Conservation (phyloP, 306 rosid genomes). For the Pachyrhizus erosus region DNA sequence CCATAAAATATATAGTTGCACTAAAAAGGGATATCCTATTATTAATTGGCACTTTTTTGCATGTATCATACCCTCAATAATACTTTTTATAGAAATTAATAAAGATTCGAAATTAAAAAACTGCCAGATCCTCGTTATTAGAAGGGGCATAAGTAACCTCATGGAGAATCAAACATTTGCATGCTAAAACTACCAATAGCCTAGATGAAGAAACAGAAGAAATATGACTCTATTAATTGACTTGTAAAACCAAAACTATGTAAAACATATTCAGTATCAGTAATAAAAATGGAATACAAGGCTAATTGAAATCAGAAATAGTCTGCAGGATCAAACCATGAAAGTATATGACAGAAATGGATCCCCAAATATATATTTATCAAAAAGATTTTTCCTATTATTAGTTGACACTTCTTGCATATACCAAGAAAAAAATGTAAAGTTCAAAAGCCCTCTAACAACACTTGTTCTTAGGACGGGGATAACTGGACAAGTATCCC, state of each 20-base stretch:
- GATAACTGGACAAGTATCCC: conserved; percentile 1
- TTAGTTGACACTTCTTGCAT: conserved; percentile 5
- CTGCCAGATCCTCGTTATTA: background rate
- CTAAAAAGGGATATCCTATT: background rate
- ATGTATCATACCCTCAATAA: background rate
- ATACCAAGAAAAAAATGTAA: background rate
- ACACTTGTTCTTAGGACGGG: conserved; percentile 17
- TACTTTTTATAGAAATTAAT: background rate
- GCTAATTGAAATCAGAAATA: conserved; percentile 18
- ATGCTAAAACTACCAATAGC: conserved; percentile 53
- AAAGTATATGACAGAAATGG: conserved; percentile 1
- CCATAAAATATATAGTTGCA: background rate
- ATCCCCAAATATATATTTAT: conserved; percentile 15
- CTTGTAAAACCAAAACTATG: background rate
- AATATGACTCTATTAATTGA: conserved; percentile 22
- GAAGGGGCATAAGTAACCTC: background rate
- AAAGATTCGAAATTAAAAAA: background rate
- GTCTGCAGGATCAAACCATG: background rate
- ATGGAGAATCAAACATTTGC: conserved; percentile 37
- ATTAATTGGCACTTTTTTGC: background rate
- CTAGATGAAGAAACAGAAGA: conserved; percentile 3
- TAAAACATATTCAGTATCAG: conserved; percentile 1
- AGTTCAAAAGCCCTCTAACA: background rate
- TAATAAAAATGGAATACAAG: conserved; percentile 2
- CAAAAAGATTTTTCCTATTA: background rate